phyloP scores from a whole-genome alignment of 306 rosid species.

The Inga laurina region DNA sequence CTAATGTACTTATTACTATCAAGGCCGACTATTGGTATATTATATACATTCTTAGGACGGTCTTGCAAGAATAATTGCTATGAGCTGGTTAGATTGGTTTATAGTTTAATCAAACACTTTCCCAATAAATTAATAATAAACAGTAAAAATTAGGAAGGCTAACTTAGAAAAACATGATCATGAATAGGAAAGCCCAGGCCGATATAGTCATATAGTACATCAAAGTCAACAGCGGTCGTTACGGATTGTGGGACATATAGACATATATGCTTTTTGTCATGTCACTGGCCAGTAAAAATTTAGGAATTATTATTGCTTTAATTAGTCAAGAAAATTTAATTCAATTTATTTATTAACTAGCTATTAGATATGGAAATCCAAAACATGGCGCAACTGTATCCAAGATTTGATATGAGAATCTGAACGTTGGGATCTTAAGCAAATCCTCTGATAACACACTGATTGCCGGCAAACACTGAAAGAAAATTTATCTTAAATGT shows the following conservation, averaged over 20 bases:
- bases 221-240: constrained; percentile 1
- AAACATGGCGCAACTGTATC: constrained; percentile 33
- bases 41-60: background rate
- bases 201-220: background rate
- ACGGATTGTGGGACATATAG: background rate
- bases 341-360: background rate
- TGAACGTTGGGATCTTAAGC: constrained; percentile 40
- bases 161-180: background rate
- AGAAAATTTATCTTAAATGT: constrained; percentile 30
- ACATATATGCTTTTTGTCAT: background rate
- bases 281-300: background rate
- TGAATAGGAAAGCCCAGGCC: background rate
- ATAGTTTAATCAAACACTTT: background rate
- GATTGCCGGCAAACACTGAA: constrained; percentile 45
- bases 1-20: too few species aligned
- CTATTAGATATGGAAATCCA: constrained; percentile 45
- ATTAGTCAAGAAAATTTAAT: background rate
- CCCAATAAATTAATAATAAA: background rate
- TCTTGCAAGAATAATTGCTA: background rate
- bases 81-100: background rate
- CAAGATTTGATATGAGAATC: constrained; percentile 40
- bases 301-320: background rate
- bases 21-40: background rate
- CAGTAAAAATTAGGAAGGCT: background rate
- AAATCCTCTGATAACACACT: constrained; percentile 36